Evolutionary conservation across 2,329 filamentous ascomycete genomes (phyloP).

Genomic region (Pseudogymnoascus sp.): DNA sequence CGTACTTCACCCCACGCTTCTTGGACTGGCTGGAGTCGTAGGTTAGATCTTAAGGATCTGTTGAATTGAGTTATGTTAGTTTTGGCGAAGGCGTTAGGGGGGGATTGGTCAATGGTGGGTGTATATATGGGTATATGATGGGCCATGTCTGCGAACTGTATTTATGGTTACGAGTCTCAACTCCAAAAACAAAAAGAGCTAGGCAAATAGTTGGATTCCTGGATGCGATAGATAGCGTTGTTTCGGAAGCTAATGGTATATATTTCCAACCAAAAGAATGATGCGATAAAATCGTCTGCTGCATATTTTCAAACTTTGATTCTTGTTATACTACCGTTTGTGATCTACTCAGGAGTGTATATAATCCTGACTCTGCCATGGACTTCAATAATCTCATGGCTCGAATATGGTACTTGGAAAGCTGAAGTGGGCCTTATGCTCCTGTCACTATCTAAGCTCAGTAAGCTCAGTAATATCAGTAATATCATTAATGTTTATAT

Average conservation of each 20-base stretch:
- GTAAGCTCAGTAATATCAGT: too few species aligned
- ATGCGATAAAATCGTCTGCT: background rate
- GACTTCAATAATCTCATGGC: background rate
- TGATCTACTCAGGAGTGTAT: background rate
- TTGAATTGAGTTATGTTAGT: background rate
- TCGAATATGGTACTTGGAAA: background rate
- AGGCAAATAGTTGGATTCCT: slow-evolving; percentile 1
- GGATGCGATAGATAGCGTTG: slow-evolving; percentile 6
- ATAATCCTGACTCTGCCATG: background rate
- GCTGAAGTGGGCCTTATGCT: background rate
- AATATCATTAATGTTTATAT: background rate
- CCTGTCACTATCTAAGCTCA: too few species aligned
- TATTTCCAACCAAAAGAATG: background rate
- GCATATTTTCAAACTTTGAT: background rate
- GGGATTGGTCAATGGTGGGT: background rate
- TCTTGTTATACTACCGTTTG: background rate
- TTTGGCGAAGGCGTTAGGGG: background rate
- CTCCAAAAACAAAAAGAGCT: slow-evolving; percentile 1
- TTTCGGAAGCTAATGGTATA: background rate
- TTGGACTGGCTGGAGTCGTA: slow-evolving; percentile 56
- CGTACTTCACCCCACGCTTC: slow-evolving; percentile 85
- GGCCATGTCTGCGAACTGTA: background rate
- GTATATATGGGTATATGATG: slow-evolving; percentile 7
- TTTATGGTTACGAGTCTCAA: slow-evolving; percentile 7
- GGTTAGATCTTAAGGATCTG: slow-evolving; percentile 23